Evolutionary conservation across 345 rosid species (phyloP).

Genomic region (Anastatica hierochuntica): DNA sequence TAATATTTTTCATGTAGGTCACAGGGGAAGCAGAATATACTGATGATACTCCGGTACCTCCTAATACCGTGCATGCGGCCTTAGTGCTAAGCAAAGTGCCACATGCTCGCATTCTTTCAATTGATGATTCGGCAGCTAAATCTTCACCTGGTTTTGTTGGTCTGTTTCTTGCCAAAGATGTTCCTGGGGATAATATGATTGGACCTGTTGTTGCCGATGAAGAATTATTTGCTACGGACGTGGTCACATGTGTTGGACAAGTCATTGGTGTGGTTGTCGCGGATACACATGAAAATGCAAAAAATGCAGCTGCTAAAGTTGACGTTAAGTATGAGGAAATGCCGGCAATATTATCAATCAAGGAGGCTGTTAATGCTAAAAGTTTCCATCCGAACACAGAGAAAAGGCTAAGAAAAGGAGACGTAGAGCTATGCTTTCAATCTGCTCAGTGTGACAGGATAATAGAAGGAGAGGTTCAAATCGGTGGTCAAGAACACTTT

Average conservation of each 20-base stretch:
- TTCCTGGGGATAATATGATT: conserved; percentile 65
- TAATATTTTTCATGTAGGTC: conserved; percentile 44
- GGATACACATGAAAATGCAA: conserved; percentile 93
- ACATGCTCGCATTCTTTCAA: conserved; percentile 69
- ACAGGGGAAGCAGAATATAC: conserved; percentile 94
- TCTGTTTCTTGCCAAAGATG: conserved; percentile 67
- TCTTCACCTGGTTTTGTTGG: conserved; percentile 74
- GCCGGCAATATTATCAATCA: conserved; percentile 69
- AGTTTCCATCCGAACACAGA: conserved; percentile 78
- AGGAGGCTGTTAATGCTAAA: conserved; percentile 64
- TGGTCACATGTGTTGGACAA: conserved; percentile 97
- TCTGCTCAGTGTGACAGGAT: conserved; percentile 71
- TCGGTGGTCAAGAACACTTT: conserved; percentile 97
- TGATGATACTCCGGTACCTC: conserved; percentile 75
- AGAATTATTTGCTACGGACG: conserved; percentile 74
- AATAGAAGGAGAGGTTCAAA: conserved; percentile 73
- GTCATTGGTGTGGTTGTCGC: conserved; percentile 91
- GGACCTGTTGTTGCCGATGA: conserved; percentile 71
- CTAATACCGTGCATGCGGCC: conserved; percentile 75
- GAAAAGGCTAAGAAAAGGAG: conserved; percentile 58
- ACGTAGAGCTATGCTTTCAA: conserved; percentile 72
- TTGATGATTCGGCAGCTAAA: conserved; percentile 61
- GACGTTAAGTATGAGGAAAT: conserved; percentile 64
- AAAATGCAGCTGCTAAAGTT: conserved; percentile 66
- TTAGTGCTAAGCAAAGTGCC: conserved; percentile 78